Evolutionary conservation across 331 rosid species (phyloP), one percentile per base, ranked within the genome.

Genomic region (Pyrus hybrid): DNA sequence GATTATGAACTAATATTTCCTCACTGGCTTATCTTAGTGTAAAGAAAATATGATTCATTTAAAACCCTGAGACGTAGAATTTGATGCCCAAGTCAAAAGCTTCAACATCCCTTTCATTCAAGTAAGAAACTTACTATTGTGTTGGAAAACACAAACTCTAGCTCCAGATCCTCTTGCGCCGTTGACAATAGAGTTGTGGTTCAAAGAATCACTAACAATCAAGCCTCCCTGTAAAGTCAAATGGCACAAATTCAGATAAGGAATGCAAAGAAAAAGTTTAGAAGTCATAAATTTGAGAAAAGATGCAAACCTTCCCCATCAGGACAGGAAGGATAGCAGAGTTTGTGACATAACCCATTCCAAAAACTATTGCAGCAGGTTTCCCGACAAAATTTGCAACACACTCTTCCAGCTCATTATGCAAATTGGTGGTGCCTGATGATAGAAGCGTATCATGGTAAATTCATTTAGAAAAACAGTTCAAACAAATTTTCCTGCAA

Each of bases 311-410:
- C 97, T 91, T 91, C 70, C 90, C 86, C 53, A 88, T 79, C 78
- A 93, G 78, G 41, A 89, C 97, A 0, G 97, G 97, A 83, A 91
- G 90, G 77, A 91, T 85, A 62, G 91, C 83, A 32, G 94, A 89
- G 88, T 91, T 91, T 63, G 97, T 91, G 75, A 79, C 97, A 75
- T 91, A 89, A 67, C 93, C 95, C 97, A 91, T 91, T 29, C 95
- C 97, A 33, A 89, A 89, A 43, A 91, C 95, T 58, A 87, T 30
- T 20, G 97, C 93, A 76, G 97, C 90, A 5, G 97, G 95, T 80
- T 91, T 91, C 30, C 86, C 82, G 21, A 89, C 89, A 74, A 84
- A 91, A 26, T 66, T 81, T 49, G 97, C 97, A 20, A 89, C 91
- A 54, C 84, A 68, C 63, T 71, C 68, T 86, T 91, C 97, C 83